Evolutionary conservation across 495 filamentous ascomycete species (phyloP).

Genomic region (Lophiostoma macrostomum): DNA sequence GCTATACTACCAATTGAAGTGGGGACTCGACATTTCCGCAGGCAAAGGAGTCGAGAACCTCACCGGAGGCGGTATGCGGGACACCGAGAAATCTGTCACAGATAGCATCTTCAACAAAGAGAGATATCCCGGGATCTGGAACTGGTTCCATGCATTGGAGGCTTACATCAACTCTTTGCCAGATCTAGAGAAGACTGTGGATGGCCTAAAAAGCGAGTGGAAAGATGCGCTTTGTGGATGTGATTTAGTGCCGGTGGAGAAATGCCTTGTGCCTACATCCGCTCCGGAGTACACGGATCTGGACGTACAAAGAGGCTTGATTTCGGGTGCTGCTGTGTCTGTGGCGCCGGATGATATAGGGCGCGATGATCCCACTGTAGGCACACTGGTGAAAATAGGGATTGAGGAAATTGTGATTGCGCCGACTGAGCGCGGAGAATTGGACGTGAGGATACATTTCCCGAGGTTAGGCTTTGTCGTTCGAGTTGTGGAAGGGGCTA

Average conservation of each 20-base stretch:
- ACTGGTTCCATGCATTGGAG: conserved; percentile 33
- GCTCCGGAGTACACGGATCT: conserved; percentile 19
- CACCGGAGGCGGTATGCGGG: conserved; percentile 34
- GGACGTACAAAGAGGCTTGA: conserved; percentile 33
- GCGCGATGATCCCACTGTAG: conserved; percentile 35
- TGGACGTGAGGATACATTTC: conserved; percentile 38
- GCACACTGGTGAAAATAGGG: conserved; percentile 28
- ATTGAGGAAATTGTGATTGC: conserved; percentile 39
- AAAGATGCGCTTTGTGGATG: conserved; percentile 8
- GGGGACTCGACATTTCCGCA: conserved; percentile 36
- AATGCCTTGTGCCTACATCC: conserved; percentile 32
- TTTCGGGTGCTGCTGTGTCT: conserved; percentile 27
- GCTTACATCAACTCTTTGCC: conserved; percentile 27
- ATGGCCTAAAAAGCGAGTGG: conserved; percentile 13
- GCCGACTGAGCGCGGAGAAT: conserved; percentile 24
- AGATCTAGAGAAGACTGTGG: conserved; percentile 10
- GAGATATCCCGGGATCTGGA: conserved; percentile 34
- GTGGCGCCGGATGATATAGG: conserved; percentile 42
- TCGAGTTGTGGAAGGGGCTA: conserved; percentile 1
- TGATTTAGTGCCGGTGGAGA: conserved; percentile 10
- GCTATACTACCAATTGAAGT: conserved; percentile 37
- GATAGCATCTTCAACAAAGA: conserved; percentile 34
- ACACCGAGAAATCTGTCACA: conserved; percentile 22
- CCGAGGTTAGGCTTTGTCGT: conserved; percentile 40
- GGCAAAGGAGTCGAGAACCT: conserved; percentile 34